Evolutionary conservation across 108 stramenopile species (phyloP), one percentile per base, ranked within the genome.

Genomic region (Cyclostephanos invisitatus): DNA sequence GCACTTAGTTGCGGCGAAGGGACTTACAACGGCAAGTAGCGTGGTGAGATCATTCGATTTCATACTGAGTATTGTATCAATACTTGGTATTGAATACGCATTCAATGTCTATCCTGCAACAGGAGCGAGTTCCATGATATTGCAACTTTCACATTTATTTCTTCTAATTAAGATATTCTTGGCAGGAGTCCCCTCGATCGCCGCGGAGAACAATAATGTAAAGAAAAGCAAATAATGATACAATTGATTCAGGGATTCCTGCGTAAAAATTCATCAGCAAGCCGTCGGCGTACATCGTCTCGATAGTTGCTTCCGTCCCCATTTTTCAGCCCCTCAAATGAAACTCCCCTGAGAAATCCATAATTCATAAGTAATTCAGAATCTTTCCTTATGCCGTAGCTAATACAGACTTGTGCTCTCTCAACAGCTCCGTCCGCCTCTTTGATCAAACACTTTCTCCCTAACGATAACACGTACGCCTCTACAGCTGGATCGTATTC

Each of bases 51-150:
- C 70, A 1, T 28, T 96, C 6, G 24, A 86, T 37, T 75, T 55
- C 11, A 70, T 61, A 22, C 62, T 20, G 7, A 72, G 65, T 46
- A 38, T 67, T 1, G n/a, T 78, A 54, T 42, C 70, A 18, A 67
- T 78, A 38, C 67, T 67, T 21, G 65, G 69, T 55, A 60, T 96
- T 28, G 98, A 98, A 66, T 84, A 82, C 59, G 94, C 92, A 61
- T 97, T 94, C 69, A 90, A 97, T 81, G 85, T 95, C 4, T 98
- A 88, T 74, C 98, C 97, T 27, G 92, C 96, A 32, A 96, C 97
- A 20, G 56, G 91, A 10, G 28, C 59, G n/a, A 94, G 94, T 50
- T 94, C 93, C 25, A 68, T 62, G 7, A 63, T 95, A 44, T 72
- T 98, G 42, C 98, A 98, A 71, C 55, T 89, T 17, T 83, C 82